Conservation (phyloP, 2,329 filamentous ascomycete species). For the Hypoxylon sp. region DNA sequence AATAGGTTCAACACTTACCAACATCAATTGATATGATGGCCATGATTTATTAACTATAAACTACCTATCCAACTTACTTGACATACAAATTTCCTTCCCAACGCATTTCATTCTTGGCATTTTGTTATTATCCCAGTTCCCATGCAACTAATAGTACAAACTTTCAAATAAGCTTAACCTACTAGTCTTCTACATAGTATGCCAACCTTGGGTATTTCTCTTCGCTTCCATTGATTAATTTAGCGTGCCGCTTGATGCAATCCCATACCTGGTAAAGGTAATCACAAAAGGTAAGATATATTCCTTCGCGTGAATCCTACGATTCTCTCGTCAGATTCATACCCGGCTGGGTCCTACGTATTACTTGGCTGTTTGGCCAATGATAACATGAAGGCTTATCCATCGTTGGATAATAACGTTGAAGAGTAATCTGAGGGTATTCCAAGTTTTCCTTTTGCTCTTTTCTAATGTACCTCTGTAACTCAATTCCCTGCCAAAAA, state of each 20-base stretch:
- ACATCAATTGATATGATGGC: slow-evolving; percentile 7
- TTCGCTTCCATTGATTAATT: too few species aligned
- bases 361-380: too few species aligned
- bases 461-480: not conserved
- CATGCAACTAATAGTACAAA: not conserved
- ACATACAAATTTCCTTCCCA: too few species aligned
- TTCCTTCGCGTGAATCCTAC: slow-evolving; percentile 3
- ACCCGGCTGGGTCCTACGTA: too few species aligned
- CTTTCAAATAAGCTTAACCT: too few species aligned
- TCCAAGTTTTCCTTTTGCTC: not conserved
- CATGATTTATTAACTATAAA: not conserved
- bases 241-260: not conserved
- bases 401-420: slow-evolving; percentile 9
- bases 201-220: too few species aligned
- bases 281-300: not conserved
- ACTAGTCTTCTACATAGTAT: too few species aligned
- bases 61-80: too few species aligned
- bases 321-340: not conserved
- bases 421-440: not conserved
- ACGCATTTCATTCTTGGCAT: too few species aligned
- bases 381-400: too few species aligned
- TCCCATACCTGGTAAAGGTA: slow-evolving; percentile 3
- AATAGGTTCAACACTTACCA: slow-evolving; percentile 12
- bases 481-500: slow-evolving; percentile 5
- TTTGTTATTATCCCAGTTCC: not conserved